Conservation (phyloP, 1,284 basidiomycete species). For the Limonomyces culmigenus region DNA sequence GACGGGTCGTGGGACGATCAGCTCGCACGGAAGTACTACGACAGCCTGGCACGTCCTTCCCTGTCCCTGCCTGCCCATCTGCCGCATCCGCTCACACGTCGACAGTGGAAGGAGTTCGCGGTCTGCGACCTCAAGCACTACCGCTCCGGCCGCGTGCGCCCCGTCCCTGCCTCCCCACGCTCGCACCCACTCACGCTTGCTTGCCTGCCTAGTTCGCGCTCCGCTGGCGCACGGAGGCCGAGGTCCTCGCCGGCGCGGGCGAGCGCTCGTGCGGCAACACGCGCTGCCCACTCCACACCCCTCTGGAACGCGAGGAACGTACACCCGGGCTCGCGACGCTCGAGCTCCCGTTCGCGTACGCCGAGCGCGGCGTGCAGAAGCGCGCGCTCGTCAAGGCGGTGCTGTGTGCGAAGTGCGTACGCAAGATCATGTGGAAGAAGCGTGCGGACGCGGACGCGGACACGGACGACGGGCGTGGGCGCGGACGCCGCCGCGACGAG, state of each 20-base stretch:
- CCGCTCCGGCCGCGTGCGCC: constrained; percentile 68
- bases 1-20: constrained; percentile 58
- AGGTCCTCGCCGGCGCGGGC: constrained; percentile 72
- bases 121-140: constrained; percentile 89
- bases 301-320: constrained; percentile 13
- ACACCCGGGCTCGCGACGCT: constrained; percentile 39
- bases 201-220: constrained; percentile 47
- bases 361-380: constrained; percentile 60
- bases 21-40: constrained; percentile 77
- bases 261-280: constrained; percentile 79
- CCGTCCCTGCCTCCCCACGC: background rate
- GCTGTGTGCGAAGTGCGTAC: constrained; percentile 58
- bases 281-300: constrained; percentile 55
- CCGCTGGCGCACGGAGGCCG: constrained; percentile 81
- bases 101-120: too few relatives aligned
- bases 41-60: constrained; percentile 68
- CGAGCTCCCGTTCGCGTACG: constrained; percentile 79
- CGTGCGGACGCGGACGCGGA: constrained; percentile 38
- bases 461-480: constrained; percentile 2
- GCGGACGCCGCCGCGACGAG: background rate
- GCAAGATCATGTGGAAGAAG: constrained; percentile 78
- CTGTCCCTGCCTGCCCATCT: too few relatives aligned
- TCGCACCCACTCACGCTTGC: constrained; percentile 7
- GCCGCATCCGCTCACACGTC: too few relatives aligned
- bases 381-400: constrained; percentile 81